Evolutionary conservation across 1,284 basidiomycete species (phyloP).

Genomic region (Sphagnurus paluster): DNA sequence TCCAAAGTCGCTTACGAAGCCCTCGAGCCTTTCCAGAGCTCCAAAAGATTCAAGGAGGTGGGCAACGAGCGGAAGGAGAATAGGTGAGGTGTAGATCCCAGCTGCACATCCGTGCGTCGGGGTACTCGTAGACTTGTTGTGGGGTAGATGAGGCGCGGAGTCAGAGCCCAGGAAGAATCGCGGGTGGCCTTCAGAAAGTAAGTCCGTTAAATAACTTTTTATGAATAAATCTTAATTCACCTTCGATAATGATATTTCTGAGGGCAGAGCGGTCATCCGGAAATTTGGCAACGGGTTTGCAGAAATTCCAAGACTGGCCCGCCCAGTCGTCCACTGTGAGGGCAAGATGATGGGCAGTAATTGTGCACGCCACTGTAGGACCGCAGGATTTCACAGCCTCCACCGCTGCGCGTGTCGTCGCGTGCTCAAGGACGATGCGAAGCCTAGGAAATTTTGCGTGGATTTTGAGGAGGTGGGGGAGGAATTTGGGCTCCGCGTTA

Average conservation of each 20-base stretch:
- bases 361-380: constrained; percentile 91
- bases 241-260: constrained; percentile 78
- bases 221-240: constrained; percentile 35
- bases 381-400: constrained; percentile 86
- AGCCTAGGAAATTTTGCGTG: constrained; percentile 88
- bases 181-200: constrained; percentile 67
- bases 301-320: constrained; percentile 94
- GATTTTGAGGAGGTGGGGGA: constrained; percentile 85
- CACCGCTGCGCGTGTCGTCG: constrained; percentile 96
- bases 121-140: constrained; percentile 77
- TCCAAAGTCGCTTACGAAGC: constrained; percentile 79
- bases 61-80: constrained; percentile 86
- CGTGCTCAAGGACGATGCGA: constrained; percentile 97
- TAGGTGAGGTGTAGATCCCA: constrained; percentile 90
- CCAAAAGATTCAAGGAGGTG: constrained; percentile 85
- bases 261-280: constrained; percentile 90
- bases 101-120: constrained; percentile 84
- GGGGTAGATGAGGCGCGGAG: constrained; percentile 89
- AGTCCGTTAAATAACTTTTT: constrained; percentile 1
- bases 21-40: constrained; percentile 78
- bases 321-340: constrained; percentile 98
- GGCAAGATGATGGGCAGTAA: constrained; percentile 95
- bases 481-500: constrained; percentile 91
- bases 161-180: constrained; percentile 99
- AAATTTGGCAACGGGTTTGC: constrained; percentile 98